Conservation (phyloP, 2,329 filamentous ascomycete species). For the Diplodia scrobiculata region DNA sequence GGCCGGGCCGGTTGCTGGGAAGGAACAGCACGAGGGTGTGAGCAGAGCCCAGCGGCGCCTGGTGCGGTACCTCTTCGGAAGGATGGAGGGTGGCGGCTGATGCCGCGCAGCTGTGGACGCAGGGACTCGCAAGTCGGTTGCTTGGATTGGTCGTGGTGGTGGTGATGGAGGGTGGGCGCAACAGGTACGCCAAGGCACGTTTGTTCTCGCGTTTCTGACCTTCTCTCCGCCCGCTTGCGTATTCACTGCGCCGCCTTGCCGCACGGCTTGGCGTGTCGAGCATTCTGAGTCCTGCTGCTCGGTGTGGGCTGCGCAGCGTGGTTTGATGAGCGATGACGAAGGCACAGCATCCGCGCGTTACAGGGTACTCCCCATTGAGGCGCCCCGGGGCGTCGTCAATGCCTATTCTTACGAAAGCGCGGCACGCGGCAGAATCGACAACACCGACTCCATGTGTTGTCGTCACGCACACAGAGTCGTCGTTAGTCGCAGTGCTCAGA, state of each 20-base stretch:
- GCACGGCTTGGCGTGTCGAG: neutral
- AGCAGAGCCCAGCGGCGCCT: neutral
- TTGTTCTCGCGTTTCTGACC: neutral
- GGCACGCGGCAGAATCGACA: slow-evolving; percentile 8
- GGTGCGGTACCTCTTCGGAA: neutral
- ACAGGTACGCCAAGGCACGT: slow-evolving; percentile 7
- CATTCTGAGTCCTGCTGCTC: neutral
- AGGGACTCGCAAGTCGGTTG: slow-evolving; percentile 7
- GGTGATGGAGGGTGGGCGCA: neutral
- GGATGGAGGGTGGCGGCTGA: slow-evolving; percentile 8
- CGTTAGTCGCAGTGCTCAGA: neutral
- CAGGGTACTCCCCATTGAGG: neutral
- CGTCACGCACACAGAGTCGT: neutral
- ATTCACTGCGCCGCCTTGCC: too few relatives aligned
- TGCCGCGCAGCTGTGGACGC: slow-evolving; percentile 12
- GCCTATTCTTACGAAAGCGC: neutral
- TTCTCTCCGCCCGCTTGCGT: neutral
- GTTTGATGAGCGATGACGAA: slow-evolving; percentile 16
- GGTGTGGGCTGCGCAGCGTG: slow-evolving; percentile 8
- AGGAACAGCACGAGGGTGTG: neutral
- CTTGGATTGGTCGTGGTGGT: neutral
- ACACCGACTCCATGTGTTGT: slow-evolving; percentile 10
- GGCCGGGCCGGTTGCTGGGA: slow-evolving; percentile 6
- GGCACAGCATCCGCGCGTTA: slow-evolving; percentile 2
- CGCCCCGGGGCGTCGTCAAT: neutral